Evolutionary conservation across 768 basidiomycete genomes (phyloP), one percentile per base, ranked within the genome.

Genomic region (Lactarius evosmus): DNA sequence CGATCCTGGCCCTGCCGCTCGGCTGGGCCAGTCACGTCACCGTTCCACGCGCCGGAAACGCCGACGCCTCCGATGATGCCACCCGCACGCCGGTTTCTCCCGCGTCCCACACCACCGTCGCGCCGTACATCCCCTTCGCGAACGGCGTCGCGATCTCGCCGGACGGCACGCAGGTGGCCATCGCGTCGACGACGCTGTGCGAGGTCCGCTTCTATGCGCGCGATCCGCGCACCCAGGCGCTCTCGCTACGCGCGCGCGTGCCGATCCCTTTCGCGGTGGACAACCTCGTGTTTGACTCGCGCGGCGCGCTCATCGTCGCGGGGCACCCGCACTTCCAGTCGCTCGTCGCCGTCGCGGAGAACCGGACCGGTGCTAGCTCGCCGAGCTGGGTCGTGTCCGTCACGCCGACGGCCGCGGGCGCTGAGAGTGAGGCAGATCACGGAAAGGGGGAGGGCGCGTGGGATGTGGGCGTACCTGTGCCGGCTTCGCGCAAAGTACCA

Each of bases 81-180:
- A 0, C 62, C 51, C 16, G 36, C 64, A 30, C 58, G 63, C 30
- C 67, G 70, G 38, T 75, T 82, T 53, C 1, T 25, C 17, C 46
- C 6, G 27, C 58, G 0, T 62, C 71, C 0, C 77, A 83, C 60
- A 70, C 72, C 8, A 73, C 83, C 49, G 75, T 76, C 6, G 80
- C 78, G 7, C 69, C 76, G 3, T 82, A 83, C 58, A 72, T 89
- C 16, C 74, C 88, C 0, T 90, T 89, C 72, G 76, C 89, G 3
- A 91, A 91, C 67, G 89, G 89, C 22, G 67, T 91, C 62, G 78
- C 88, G 0, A 67, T 89, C 46, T 86, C 87, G 0, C 80, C 79
- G 0, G 70, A 75, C 1, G 66, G 79, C 2, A 69, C 73, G 2
- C 75, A 80, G 36, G 75, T 88, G 29, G 89, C 87, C 3, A 70